phyloP scores from a whole-genome alignment of 2,329 filamentous ascomycete species.

The Penicillium polonicum region DNA sequence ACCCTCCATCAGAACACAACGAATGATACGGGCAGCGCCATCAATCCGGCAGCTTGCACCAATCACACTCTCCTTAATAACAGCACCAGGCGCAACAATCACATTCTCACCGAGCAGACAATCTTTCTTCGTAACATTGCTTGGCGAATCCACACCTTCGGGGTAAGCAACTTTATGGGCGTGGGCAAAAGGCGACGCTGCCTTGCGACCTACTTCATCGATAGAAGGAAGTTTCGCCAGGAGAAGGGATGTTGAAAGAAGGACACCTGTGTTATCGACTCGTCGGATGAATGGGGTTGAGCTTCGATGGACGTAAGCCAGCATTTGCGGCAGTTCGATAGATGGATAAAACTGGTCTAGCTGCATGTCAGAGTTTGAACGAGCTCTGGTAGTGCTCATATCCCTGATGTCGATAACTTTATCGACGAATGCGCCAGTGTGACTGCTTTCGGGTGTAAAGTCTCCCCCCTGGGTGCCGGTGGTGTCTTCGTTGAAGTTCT shows the following conservation, averaged over 20 bases:
- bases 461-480: not conserved
- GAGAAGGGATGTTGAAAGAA: slow-evolving; percentile 1
- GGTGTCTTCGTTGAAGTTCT: not conserved
- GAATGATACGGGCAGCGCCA: not conserved
- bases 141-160: not conserved
- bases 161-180: slow-evolving; percentile 3
- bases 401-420: not conserved
- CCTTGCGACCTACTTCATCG: not conserved
- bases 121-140: not conserved
- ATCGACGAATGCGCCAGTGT: not conserved
- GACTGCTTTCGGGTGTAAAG: not conserved
- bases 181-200: slow-evolving; percentile 2
- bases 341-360: not conserved
- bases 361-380: not conserved
- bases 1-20: slow-evolving; percentile 4
- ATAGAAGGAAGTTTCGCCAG: not conserved
- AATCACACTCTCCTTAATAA: slow-evolving; percentile 3
- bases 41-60: slow-evolving; percentile 1
- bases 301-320: slow-evolving; percentile 1
- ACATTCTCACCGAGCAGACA: slow-evolving; percentile 3
- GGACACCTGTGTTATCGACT: not conserved
- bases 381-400: not conserved
- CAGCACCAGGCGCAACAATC: not conserved
- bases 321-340: not conserved
- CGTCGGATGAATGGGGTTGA: not conserved